A percentile compares a stretch with the other conserved stretches of the same genome.
Conservation (phyloP, 2,329 filamentous ascomycete species). For the Orbilia quercus region DNA sequence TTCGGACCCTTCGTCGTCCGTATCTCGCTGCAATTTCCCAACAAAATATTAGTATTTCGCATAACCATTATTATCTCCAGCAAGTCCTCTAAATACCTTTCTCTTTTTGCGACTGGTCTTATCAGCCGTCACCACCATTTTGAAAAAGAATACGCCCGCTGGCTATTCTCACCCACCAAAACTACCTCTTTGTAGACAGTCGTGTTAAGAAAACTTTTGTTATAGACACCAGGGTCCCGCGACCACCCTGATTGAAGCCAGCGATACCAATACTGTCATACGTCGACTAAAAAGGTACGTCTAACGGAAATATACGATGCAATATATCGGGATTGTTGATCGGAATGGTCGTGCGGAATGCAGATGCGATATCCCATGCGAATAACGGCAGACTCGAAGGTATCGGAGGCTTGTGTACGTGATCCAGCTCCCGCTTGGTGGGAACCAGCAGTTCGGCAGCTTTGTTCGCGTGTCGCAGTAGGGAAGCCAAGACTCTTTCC, state of each 20-base stretch:
- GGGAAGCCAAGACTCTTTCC: constrained; percentile 23
- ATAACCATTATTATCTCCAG: not conserved
- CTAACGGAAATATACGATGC: not conserved
- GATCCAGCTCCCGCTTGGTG: not conserved
- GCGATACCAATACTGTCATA: constrained; percentile 41
- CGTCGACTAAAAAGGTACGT: not conserved
- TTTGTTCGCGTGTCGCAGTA: constrained; percentile 14
- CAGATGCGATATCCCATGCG: constrained; percentile 1
- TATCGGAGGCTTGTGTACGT: constrained; percentile 15
- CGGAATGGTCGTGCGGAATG: not conserved
- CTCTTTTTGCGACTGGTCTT: constrained; percentile 40
- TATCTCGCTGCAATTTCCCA: constrained; percentile 48
- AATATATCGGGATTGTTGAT: not conserved
- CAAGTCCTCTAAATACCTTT: constrained; percentile 42
- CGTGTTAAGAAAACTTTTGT: not conserved
- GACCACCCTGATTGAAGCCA: constrained; percentile 46
- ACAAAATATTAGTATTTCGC: constrained; percentile 6
- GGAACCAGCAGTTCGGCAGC: not conserved
- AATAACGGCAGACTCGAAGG: not conserved
- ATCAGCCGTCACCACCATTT: constrained; percentile 39
- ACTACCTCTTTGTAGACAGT: constrained; percentile 5
- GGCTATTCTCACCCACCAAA: not conserved
- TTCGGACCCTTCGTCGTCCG: constrained; percentile 53
- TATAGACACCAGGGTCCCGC: constrained; percentile 23
- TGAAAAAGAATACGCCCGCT: constrained; percentile 6